Percentiles rank a stretch among this genome's conserved stretches.
These are phyloP conservation scores for Adenanthera pavonina DNA, from an alignment of 306 rosid species.

Conservation along the genomic window DNA sequence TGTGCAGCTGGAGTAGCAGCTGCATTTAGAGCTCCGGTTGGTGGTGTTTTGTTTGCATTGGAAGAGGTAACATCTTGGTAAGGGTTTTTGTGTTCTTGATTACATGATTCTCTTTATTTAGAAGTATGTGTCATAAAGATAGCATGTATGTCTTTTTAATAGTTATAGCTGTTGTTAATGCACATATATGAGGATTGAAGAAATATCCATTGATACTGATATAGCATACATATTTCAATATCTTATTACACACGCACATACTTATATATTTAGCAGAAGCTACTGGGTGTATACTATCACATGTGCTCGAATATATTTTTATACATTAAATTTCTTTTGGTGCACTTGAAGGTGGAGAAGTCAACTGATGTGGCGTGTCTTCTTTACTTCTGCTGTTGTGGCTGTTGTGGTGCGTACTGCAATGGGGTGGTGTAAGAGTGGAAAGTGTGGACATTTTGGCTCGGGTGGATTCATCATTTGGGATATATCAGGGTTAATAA, in stretches of 20 bases:
- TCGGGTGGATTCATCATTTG: constrained; percentile 98
- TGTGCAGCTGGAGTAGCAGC: constrained; percentile 99
- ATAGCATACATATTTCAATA: not conserved
- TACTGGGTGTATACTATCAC: not conserved
- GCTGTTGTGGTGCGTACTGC: constrained; percentile 96
- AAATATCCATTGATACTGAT: not conserved
- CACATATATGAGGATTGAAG: not conserved
- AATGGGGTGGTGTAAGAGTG: constrained; percentile 96
- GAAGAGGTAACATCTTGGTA: constrained; percentile 99
- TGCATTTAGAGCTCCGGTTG: constrained; percentile 98
- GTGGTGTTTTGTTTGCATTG: constrained; percentile 96
- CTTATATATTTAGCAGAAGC: not conserved
- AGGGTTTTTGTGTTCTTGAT: constrained; percentile 34
- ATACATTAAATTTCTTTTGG: not conserved
- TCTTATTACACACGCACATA: not conserved
- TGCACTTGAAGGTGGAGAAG: constrained; percentile 57
- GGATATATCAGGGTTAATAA: constrained; percentile 92
- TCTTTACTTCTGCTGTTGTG: constrained; percentile 94
- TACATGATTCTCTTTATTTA: constrained; percentile 32
- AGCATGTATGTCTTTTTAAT: constrained; percentile 6
- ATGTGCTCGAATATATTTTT: not conserved
- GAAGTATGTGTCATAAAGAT: constrained; percentile 59
- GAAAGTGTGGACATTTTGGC: constrained; percentile 97
- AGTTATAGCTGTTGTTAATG: constrained; percentile 7
- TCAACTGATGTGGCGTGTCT: constrained; percentile 97